Percentiles rank a stretch among this genome's conserved stretches.
These are phyloP conservation scores for Coemansia erecta DNA, from an alignment of 192 early-diverging fungal genomes.

Conservation along the genomic window DNA sequence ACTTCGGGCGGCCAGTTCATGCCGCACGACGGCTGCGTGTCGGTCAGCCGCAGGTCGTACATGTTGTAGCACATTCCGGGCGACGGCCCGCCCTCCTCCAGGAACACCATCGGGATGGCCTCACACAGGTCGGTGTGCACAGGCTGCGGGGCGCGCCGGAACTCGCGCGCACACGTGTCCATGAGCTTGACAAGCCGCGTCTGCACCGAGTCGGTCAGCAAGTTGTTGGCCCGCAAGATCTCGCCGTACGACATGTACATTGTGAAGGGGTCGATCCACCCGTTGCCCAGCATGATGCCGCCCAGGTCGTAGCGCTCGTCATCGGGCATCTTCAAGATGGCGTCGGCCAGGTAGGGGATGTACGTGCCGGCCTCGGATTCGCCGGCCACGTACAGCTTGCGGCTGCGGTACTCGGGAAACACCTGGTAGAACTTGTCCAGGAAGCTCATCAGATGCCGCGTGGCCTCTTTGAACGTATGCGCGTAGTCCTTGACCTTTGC, in stretches of 20 bases:
- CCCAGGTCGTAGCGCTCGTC: conserved; percentile 30
- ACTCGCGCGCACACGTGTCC: conserved; percentile 41
- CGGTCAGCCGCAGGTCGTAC: conserved; percentile 67
- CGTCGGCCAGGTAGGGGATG: conserved; percentile 66
- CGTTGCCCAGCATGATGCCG: conserved; percentile 68
- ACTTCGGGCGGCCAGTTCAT: conserved; percentile 58
- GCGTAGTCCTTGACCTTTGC: conserved; percentile 14
- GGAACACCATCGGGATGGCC: conserved; percentile 25
- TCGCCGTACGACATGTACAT: conserved; percentile 58
- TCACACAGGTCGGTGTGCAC: conserved; percentile 49
- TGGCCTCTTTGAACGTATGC: conserved; percentile 39
- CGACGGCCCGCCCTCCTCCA: conserved; percentile 34
- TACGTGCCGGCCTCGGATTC: conserved; percentile 75
- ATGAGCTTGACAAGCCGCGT: conserved; percentile 23
- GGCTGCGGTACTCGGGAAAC: conserved; percentile 54
- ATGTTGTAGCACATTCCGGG: conserved; percentile 64
- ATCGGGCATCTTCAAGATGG: conserved; percentile 50
- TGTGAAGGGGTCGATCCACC: conserved; percentile 70
- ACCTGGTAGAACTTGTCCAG: conserved; percentile 56
- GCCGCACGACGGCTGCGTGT: conserved; percentile 61
- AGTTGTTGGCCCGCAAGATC: conserved; percentile 35
- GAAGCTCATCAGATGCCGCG: conserved; percentile 54
- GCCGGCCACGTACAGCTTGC: conserved; percentile 66
- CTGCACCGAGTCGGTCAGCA: conserved; percentile 25
- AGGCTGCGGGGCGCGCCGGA: conserved; percentile 44